Evolutionary conservation across 1,139 yeast genomes (phyloP).

Genomic region (Saccharomyces hybrid): DNA sequence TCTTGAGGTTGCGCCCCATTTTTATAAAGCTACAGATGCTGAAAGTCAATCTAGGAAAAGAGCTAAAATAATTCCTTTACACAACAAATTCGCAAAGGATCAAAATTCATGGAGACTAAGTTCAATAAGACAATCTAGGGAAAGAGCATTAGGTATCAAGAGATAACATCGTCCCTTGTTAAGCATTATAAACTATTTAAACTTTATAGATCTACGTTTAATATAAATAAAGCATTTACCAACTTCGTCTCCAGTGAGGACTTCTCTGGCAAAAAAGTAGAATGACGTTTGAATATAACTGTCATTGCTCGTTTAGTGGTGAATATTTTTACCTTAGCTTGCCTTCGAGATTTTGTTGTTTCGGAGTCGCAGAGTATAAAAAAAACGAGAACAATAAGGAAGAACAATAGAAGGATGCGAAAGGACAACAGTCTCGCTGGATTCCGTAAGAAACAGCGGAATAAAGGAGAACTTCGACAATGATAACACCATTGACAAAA

Average conservation of each 20-base stretch:
- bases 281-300: background rate
- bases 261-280: background rate
- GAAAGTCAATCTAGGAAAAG: conserved; percentile 37
- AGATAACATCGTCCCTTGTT: conserved; percentile 10
- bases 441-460: background rate
- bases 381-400: background rate
- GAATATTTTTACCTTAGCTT: background rate
- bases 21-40: conserved; percentile 53
- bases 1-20: conserved; percentile 76
- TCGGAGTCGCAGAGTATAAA: background rate
- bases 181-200: background rate
- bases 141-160: conserved; percentile 27
- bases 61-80: conserved; percentile 53
- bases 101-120: conserved; percentile 50
- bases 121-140: conserved; percentile 32
- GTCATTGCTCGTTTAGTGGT: background rate
- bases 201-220: background rate
- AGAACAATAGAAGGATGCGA: background rate
- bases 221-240: background rate
- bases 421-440: background rate
- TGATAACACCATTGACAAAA: conserved; percentile 6
- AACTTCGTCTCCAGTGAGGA: background rate
- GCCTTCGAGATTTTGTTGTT: background rate
- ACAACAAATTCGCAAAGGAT: conserved; percentile 45
- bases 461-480: background rate